These are phyloP conservation scores for Trichophyton benhamiae DNA, from an alignment of 2,329 filamentous ascomycete species.

Conservation along the genomic window DNA sequence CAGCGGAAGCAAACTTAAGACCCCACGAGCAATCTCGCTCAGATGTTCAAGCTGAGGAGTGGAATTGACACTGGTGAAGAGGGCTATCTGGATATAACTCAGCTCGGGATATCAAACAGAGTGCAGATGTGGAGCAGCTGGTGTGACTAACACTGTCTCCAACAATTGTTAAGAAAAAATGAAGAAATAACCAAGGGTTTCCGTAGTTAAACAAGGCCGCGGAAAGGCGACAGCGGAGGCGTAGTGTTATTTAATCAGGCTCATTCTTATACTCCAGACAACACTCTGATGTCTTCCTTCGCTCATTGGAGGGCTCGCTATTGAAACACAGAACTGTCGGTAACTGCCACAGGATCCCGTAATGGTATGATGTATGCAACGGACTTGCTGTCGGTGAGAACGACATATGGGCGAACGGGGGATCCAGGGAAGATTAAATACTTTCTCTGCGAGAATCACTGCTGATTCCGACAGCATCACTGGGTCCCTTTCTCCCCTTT, in stretches of 20 bases:
- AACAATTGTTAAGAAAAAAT: too few species aligned
- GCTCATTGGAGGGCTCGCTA: neutral
- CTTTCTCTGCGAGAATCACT: neutral
- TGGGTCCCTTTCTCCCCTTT: neutral
- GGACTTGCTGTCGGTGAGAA: neutral
- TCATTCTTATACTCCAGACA: conserved; percentile 1
- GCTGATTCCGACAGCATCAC: neutral
- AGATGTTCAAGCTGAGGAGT: too few species aligned
- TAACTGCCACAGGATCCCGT: too few species aligned
- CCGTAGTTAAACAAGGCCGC: neutral
- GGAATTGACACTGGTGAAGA: too few species aligned
- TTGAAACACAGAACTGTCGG: neutral
- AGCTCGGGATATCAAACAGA: neutral
- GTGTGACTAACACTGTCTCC: neutral
- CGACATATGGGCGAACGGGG: neutral
- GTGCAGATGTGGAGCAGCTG: neutral
- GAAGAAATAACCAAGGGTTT: neutral
- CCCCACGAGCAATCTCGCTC: too few species aligned
- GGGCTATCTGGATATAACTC: neutral
- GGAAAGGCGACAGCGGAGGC: neutral
- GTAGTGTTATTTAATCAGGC: neutral
- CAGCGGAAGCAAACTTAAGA: neutral
- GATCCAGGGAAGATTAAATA: neutral
- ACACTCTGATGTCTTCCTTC: neutral
- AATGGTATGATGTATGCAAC: neutral